Evolutionary conservation across 139 green algal genomes (phyloP).

Genomic region (Picochlorum sp.): DNA sequence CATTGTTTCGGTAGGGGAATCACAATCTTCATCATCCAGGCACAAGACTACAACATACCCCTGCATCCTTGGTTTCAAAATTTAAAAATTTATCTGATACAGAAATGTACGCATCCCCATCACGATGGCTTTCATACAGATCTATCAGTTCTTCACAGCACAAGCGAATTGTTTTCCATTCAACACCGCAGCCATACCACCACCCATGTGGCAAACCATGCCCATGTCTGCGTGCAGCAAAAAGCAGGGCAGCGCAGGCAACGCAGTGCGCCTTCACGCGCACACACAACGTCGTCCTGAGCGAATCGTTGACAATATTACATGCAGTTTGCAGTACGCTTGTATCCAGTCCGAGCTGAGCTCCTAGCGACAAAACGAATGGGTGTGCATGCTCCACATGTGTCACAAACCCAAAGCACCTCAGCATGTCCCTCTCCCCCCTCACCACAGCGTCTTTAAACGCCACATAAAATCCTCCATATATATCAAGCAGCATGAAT

Average conservation of each 20-base stretch:
- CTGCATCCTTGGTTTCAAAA: not conserved
- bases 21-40: constrained; percentile 20
- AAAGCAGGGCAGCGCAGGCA: constrained; percentile 81
- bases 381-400: constrained; percentile 90
- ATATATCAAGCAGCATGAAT: not conserved
- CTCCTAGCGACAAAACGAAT: constrained; percentile 71
- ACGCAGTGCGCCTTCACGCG: constrained; percentile 68
- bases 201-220: constrained; percentile 41
- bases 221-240: constrained; percentile 57
- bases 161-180: no score
- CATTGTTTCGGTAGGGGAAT: constrained; percentile 25
- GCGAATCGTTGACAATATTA: constrained; percentile 85
- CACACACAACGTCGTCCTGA: constrained; percentile 83
- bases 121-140: no score
- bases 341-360: constrained; percentile 37
- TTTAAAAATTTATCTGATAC: no score
- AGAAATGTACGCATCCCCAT: no score
- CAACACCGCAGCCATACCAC: not conserved
- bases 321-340: constrained; percentile 64
- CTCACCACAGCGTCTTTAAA: constrained; percentile 55
- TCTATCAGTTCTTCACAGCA: no score
- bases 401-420: constrained; percentile 73
- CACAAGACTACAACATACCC: constrained; percentile 1
- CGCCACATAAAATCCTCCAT: constrained; percentile 43
- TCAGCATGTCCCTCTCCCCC: constrained; percentile 72